Base-by-base conservation (phyloP, 208 protist genomes). In the Crithidia bombi region DNA sequence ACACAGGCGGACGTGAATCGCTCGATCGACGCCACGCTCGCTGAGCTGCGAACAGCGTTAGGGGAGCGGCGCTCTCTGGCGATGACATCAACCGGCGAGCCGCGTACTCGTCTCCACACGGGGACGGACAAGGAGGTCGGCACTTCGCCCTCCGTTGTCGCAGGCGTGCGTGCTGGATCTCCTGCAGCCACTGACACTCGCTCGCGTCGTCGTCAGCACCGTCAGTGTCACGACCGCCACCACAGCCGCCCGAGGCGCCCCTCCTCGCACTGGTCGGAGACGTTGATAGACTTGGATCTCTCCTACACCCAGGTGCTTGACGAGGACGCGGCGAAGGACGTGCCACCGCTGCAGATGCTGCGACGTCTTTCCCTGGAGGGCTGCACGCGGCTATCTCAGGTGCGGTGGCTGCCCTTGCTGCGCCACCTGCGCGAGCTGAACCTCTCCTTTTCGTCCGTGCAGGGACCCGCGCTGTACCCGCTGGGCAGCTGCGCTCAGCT, bases 221-320 rank as follows among this genome's bases (percentile, higher is more conserved):
- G n/a, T 6, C 52, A 43, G 2, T 14, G 28, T 28, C 50, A 30
- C 38, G 38, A 7, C 38, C 38, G 10, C 14, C 38, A 43, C 38
- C 38, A 43, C 38, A 43, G 14, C 26, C 21, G 30, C 35, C 63
- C 14, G 10, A 15, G 21, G 2, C 56, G 33, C 14, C 23, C 10
- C 30, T 61, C 47, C 15, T 38, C 69, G 14, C 30, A 61, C 69
- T 86, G 81, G 74, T 61, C 79, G 0, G 51, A 78, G 23, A 81
- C 84, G 17, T 58, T 90, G 10, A 39, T 76, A 0, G 78, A 90
- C 33, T 57, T 90, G 0, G 81, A 90, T 33, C 75, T 90, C 32
- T 86, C 84, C 28, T 90, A 82, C 69, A 90, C 84, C 0, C 66
- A 79, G 33, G 63, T 90, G 14, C 51, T 47, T 15, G 75, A 86